Conservation (phyloP, 768 basidiomycete species). For the Podaxis sp. region DNA sequence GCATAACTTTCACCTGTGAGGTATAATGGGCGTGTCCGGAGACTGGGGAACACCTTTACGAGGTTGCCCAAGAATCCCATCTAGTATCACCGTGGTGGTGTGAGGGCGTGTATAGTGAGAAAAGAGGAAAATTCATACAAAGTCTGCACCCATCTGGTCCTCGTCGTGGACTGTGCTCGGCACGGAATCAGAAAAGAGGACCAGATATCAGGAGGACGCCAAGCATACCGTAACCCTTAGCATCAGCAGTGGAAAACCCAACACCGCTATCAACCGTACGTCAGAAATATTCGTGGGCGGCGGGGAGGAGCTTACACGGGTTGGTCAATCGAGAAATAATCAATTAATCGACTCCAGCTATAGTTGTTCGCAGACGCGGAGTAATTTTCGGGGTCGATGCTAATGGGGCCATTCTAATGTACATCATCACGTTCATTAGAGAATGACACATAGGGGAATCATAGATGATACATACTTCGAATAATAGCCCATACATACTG, state of each 20-base stretch:
- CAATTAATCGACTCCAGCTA: constrained; percentile 56
- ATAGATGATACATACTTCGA: constrained; percentile 44
- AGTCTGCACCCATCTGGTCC: constrained; percentile 59
- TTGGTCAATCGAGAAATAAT: constrained; percentile 73
- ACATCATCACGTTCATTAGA: neutral
- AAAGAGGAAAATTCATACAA: constrained; percentile 30
- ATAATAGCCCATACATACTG: constrained; percentile 58
- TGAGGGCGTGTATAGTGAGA: neutral
- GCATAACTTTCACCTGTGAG: constrained; percentile 75
- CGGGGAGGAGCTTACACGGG: constrained; percentile 43
- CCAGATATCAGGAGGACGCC: neutral
- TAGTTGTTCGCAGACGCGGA: constrained; percentile 45
- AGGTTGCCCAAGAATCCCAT: constrained; percentile 70
- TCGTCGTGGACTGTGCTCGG: constrained; percentile 46
- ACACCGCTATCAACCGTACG: constrained; percentile 29
- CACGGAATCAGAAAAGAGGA: neutral
- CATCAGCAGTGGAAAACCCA: constrained; percentile 64
- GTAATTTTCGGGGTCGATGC: constrained; percentile 43
- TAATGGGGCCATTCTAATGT: constrained; percentile 65
- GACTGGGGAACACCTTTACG: constrained; percentile 69
- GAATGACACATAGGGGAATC: neutral
- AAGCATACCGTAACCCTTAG: constrained; percentile 52
- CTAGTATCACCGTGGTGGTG: constrained; percentile 26
- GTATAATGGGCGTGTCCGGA: constrained; percentile 62
- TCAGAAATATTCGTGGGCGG: neutral